Evolutionary conservation across 1,139 yeast genomes (phyloP).

Genomic region (Diutina neorugosa): DNA sequence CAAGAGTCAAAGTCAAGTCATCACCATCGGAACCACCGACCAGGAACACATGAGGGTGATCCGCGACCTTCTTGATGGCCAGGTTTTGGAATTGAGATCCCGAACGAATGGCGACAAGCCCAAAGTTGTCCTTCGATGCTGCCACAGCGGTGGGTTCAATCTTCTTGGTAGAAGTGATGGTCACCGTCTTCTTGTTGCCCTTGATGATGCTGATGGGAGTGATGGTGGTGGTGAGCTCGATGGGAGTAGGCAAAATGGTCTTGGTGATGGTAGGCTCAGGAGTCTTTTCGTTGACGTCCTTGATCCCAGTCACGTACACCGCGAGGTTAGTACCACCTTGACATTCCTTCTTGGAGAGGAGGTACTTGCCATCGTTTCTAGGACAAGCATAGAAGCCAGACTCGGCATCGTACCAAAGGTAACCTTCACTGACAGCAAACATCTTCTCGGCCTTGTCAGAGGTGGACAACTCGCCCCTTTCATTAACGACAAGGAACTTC

Average conservation of each 20-base stretch:
- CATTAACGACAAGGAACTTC: background rate
- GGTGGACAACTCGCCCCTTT: background rate
- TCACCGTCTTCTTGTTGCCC: background rate
- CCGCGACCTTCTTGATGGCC: slow-evolving; percentile 1
- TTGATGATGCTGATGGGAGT: background rate
- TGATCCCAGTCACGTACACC: background rate
- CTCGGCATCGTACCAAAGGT: background rate
- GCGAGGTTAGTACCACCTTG: background rate
- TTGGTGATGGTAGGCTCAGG: background rate
- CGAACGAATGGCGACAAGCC: background rate
- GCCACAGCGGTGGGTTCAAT: background rate
- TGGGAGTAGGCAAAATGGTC: background rate
- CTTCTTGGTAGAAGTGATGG: background rate
- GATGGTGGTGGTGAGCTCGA: background rate
- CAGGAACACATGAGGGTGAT: background rate
- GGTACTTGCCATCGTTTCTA: background rate
- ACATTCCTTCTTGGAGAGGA: background rate
- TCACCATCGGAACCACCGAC: slow-evolving; percentile 2
- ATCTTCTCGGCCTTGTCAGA: background rate
- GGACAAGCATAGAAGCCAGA: background rate
- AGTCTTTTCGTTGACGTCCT: background rate
- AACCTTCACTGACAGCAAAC: background rate
- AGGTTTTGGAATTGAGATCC: background rate
- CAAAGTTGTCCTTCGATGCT: background rate
- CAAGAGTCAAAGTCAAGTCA: background rate